phyloP scores from a whole-genome alignment of 2,329 filamentous ascomycete species.

The Fusarium albidum region DNA sequence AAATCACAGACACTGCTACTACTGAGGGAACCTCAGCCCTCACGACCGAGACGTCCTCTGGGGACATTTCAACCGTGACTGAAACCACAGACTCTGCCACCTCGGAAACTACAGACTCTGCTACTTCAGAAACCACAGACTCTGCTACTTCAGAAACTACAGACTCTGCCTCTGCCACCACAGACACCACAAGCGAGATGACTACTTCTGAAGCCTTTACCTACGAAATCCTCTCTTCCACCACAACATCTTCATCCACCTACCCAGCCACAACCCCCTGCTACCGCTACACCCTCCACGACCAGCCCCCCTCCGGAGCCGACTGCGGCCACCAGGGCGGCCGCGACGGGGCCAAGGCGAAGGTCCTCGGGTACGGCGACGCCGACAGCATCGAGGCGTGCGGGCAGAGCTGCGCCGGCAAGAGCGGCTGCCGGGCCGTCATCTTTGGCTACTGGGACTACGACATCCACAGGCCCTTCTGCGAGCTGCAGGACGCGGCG shows the following conservation, averaged over 20 bases:
- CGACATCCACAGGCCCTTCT: slow-evolving; percentile 27
- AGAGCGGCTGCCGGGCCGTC: slow-evolving; percentile 15
- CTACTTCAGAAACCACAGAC: not conserved
- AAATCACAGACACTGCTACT: too few relatives aligned
- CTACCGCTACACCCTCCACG: slow-evolving; percentile 25
- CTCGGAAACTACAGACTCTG: not conserved
- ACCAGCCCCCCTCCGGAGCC: slow-evolving; percentile 7
- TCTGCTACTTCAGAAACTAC: not conserved
- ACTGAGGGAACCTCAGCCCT: too few relatives aligned
- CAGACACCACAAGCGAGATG: not conserved
- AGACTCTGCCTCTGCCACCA: not conserved
- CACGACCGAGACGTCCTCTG: too few relatives aligned
- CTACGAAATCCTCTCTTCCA: not conserved
- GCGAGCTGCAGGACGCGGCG: slow-evolving; percentile 14
- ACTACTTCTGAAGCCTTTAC: not conserved
- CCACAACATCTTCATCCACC: slow-evolving; percentile 2
- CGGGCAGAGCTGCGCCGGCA: slow-evolving; percentile 26
- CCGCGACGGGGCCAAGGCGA: slow-evolving; percentile 15
- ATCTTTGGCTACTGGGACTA: slow-evolving; percentile 22
- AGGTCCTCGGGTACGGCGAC: slow-evolving; percentile 21
- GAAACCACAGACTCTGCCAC: not conserved
- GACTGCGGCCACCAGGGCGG: slow-evolving; percentile 19
- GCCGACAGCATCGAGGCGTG: slow-evolving; percentile 24
- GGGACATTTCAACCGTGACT: too few relatives aligned
- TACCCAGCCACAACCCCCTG: slow-evolving; percentile 18